A percentile compares a stretch with the other conserved stretches of the same genome.
These are phyloP conservation scores for Ganoderma sp. DNA, from an alignment of 1,284 basidiomycete species.

Conservation along the genomic window DNA sequence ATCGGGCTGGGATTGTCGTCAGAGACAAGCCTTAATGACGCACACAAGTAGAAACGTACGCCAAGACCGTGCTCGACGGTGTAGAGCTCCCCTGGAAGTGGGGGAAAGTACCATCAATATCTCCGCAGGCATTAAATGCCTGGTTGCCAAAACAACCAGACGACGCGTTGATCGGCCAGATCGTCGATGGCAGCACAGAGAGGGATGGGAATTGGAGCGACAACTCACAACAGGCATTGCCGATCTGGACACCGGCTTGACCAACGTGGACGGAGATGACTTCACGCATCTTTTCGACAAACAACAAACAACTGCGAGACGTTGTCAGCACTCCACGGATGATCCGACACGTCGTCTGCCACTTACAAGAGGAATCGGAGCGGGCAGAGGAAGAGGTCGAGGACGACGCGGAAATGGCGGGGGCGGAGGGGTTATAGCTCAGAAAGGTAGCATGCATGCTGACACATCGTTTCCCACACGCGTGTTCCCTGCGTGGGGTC, in stretches of 20 bases:
- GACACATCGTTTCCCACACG: slow-evolving; percentile 43
- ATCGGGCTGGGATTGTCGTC: slow-evolving; percentile 71
- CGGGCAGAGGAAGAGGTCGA: slow-evolving; percentile 42
- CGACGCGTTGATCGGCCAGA: slow-evolving; percentile 40
- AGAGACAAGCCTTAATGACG: slow-evolving; percentile 23
- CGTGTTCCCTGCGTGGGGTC: slow-evolving; percentile 22
- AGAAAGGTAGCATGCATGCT: slow-evolving; percentile 38
- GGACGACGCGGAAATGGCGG: slow-evolving; percentile 37
- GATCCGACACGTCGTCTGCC: slow-evolving; percentile 20
- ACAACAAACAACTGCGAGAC: slow-evolving; percentile 28
- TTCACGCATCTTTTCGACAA: slow-evolving; percentile 72
- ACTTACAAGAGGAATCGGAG: slow-evolving; percentile 39
- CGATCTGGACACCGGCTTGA: slow-evolving; percentile 96
- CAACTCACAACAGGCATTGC: slow-evolving; percentile 91
- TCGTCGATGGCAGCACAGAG: slow-evolving; percentile 18
- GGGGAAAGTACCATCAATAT: slow-evolving; percentile 28
- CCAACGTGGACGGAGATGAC: slow-evolving; percentile 95
- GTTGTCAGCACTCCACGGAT: slow-evolving; percentile 8
- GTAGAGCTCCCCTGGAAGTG: slow-evolving; percentile 73
- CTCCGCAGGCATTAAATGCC: slow-evolving; percentile 9
- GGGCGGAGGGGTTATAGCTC: slow-evolving; percentile 33
- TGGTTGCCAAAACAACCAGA: background rate
- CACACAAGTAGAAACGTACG: slow-evolving; percentile 56
- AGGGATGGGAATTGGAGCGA: slow-evolving; percentile 21
- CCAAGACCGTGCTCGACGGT: slow-evolving; percentile 97